Percentiles rank a stretch among this genome's conserved stretches.
These are phyloP conservation scores for Citrus medica DNA, from an alignment of 345 rosid species.

Conservation along the genomic window DNA sequence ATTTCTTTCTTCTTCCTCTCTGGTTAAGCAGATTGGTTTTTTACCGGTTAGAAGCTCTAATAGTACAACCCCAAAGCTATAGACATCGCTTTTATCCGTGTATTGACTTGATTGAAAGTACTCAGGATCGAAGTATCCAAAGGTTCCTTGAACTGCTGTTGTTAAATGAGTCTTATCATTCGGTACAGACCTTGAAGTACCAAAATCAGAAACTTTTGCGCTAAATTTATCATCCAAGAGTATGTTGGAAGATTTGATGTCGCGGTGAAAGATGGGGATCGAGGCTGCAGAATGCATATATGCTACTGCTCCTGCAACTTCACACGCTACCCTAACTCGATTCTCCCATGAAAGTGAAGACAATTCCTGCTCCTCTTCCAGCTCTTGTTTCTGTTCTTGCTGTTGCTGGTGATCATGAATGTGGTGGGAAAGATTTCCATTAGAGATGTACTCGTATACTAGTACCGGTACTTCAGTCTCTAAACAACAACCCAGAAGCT, in stretches of 20 bases:
- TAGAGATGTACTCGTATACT: neutral
- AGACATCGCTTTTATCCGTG: too few relatives aligned
- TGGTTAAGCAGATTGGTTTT: slow-evolving; percentile 7
- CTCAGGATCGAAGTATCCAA: too few relatives aligned
- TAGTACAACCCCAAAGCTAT: too few relatives aligned
- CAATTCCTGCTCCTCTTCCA: neutral
- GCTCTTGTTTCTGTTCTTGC: neutral
- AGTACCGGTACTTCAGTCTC: too few relatives aligned
- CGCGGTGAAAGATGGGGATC: slow-evolving; percentile 28
- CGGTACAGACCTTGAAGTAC: too few relatives aligned
- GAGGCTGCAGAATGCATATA: slow-evolving; percentile 33
- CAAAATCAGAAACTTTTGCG: too few relatives aligned
- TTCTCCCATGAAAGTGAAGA: slow-evolving; percentile 20
- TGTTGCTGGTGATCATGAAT: neutral
- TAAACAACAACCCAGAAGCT: too few relatives aligned
- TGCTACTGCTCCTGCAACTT: slow-evolving; percentile 28
- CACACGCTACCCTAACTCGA: slow-evolving; percentile 28
- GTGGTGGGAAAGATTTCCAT: slow-evolving; percentile 24
- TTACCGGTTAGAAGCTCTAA: slow-evolving; percentile 15
- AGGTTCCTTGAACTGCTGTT: too few relatives aligned
- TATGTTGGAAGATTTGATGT: slow-evolving; percentile 17
- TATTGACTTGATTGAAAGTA: too few relatives aligned
- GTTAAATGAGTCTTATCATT: too few relatives aligned
- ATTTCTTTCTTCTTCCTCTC: neutral
- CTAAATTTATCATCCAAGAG: slow-evolving; percentile 18